These are phyloP conservation scores for Leptographium flavum DNA, from an alignment of 2,329 filamentous ascomycete species.

Conservation along the genomic window DNA sequence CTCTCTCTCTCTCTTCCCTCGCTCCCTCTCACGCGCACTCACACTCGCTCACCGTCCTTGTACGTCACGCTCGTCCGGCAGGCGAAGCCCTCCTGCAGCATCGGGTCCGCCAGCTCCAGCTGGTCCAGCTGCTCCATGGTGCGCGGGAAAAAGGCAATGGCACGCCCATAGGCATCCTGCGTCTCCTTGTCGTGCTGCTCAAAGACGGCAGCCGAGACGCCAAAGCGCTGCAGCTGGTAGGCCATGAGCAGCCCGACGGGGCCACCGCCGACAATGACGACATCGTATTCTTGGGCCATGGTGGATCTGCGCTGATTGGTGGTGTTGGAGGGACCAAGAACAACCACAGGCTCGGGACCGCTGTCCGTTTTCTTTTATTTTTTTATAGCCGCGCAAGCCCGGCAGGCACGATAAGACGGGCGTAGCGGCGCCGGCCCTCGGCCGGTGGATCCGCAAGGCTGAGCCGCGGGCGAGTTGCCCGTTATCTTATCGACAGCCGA, in stretches of 20 bases:
- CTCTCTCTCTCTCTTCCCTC: background rate
- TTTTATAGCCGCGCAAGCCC: too few species aligned
- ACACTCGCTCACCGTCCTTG: constrained; percentile 28
- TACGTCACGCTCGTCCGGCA: constrained; percentile 35
- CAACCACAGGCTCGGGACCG: too few species aligned
- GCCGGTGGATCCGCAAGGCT: background rate
- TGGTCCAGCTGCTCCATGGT: constrained; percentile 37
- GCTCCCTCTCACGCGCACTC: background rate
- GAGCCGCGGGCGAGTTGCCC: background rate
- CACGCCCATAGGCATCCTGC: constrained; percentile 37
- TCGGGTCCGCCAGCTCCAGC: constrained; percentile 30
- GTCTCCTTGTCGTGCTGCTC: constrained; percentile 32
- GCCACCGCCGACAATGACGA: constrained; percentile 28
- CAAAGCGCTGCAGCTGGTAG: constrained; percentile 28
- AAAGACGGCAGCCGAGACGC: constrained; percentile 28
- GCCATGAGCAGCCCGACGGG: constrained; percentile 30
- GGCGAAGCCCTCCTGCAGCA: constrained; percentile 37
- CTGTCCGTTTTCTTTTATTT: too few species aligned
- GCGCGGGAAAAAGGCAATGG: constrained; percentile 37
- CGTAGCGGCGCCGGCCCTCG: background rate
- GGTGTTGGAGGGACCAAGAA: too few species aligned
- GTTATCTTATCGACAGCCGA: background rate
- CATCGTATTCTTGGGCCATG: constrained; percentile 12
- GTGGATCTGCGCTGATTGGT: too few species aligned
- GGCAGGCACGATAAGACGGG: too few species aligned